Percentiles rank a stretch among this genome's conserved stretches.
Evolutionary conservation across 2,329 filamentous ascomycete genomes (phyloP).

Genomic region (Pestalotiopsis sp.): DNA sequence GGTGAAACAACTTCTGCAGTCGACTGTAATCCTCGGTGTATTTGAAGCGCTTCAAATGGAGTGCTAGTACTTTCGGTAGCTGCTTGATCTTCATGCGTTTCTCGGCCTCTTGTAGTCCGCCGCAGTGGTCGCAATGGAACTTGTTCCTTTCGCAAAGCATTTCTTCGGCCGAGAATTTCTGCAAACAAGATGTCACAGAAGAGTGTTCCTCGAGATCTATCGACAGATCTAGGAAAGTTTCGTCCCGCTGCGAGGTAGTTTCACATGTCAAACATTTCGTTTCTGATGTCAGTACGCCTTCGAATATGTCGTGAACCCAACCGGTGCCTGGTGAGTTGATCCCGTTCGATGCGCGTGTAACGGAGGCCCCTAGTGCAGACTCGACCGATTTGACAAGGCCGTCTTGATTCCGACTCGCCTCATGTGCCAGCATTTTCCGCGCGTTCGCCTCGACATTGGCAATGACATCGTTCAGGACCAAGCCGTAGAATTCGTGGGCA

Average conservation of each 20-base stretch:
- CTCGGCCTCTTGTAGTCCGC: slow-evolving; percentile 93
- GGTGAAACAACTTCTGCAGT: slow-evolving; percentile 93
- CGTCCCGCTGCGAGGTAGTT: slow-evolving; percentile 90
- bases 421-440: slow-evolving; percentile 57
- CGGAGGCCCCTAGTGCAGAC: slow-evolving; percentile 39
- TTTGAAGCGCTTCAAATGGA: slow-evolving; percentile 97
- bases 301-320: slow-evolving; percentile 97
- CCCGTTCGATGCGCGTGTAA: slow-evolving; percentile 35
- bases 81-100: slow-evolving; percentile 99
- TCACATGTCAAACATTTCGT: slow-evolving; percentile 96
- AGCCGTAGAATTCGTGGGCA: slow-evolving; percentile 93
- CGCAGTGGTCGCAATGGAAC: slow-evolving; percentile 97
- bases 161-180: slow-evolving; percentile 96
- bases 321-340: slow-evolving; percentile 65
- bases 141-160: slow-evolving; percentile 99
- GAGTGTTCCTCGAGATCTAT: slow-evolving; percentile 95
- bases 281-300: slow-evolving; percentile 91
- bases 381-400: slow-evolving; percentile 54
- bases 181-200: slow-evolving; percentile 91
- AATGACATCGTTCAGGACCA: slow-evolving; percentile 94
- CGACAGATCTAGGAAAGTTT: slow-evolving; percentile 92
- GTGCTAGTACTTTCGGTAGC: slow-evolving; percentile 83
- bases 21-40: slow-evolving; percentile 95
- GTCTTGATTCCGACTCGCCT: slow-evolving; percentile 39
- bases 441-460: slow-evolving; percentile 90